Percentiles rank a stretch among this genome's conserved stretches.
These are phyloP conservation scores for Cyathus striatus DNA, from an alignment of 768 basidiomycete species.

Conservation along the genomic window DNA sequence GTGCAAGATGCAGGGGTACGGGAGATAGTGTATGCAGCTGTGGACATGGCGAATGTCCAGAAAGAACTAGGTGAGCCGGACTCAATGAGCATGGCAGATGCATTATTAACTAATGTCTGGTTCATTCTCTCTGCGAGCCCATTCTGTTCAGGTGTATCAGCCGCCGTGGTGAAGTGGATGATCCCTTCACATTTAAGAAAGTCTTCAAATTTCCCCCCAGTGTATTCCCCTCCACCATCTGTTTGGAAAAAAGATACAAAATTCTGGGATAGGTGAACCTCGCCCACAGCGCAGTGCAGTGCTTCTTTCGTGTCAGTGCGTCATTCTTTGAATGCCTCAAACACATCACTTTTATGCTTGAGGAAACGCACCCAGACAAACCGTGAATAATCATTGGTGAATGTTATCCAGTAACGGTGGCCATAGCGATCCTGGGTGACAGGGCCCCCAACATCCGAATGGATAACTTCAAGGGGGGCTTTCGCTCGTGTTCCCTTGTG, in stretches of 20 bases:
- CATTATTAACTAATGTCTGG: neutral
- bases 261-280: neutral
- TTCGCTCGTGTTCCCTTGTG: neutral
- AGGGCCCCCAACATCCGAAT: neutral
- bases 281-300: neutral
- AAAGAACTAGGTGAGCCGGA: neutral
- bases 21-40: neutral
- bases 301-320: too few species aligned
- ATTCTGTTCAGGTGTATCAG: neutral
- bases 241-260: neutral
- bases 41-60: neutral
- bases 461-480: neutral
- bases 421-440: neutral
- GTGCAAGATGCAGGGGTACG: neutral
- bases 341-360: neutral
- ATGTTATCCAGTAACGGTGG: neutral
- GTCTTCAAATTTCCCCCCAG: neutral
- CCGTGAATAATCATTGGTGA: neutral
- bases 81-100: neutral
- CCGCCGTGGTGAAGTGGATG: neutral
- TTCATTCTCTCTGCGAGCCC: neutral
- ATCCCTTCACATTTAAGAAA: neutral
- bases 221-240: neutral
- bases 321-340: neutral
- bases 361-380: neutral